Base-by-base conservation (phyloP, 2,329 filamentous ascomycete genomes). In the Xylaria digitata region DNA sequence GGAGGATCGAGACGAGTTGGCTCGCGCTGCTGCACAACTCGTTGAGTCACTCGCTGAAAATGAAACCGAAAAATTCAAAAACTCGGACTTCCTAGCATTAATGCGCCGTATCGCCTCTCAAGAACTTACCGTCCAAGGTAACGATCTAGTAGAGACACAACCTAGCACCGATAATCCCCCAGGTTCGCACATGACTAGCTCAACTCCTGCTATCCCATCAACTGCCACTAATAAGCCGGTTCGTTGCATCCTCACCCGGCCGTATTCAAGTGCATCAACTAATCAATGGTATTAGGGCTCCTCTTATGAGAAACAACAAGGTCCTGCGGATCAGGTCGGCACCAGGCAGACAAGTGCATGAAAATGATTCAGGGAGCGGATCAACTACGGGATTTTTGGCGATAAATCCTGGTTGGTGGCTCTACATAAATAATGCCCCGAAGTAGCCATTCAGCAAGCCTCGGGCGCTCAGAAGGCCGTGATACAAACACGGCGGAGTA, bases 101-200 rank as follows among this genome's bases (percentile, higher is more conserved):
- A 96, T 96, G 92, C 87, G 91, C 32, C 86, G 87, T 66, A 86
- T 96, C 61, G 86, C 90, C 58, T 89, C 92, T 75, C 84, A 86
- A 62, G 89, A 96, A 80, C 88, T 94, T 15, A 86, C 86, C 55
- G 88, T 96, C 43, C 85, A 92, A 70, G 91, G 90, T 46, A 90
- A 93, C 75, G 86, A 88, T 73, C 83, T 92, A 73, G 87, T 91
- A 52, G 84, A 76, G 30, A 50, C 63, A 8, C 45, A 56, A 17
- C 23, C 63, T 32, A 13, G 11, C 37, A 19, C 58, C 17, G 61
- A 61, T 9, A 30, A 37, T 6, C 34, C 48, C 21, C 56, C 37
- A 9, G 37, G 26, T 23, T 50, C 63, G 15, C 57, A 68, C n/a
- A 21, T 54, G 50, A 40, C 57, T 46, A 6, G 34, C 26, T 32